Conservation (phyloP, 2,329 filamentous ascomycete genomes). For the Lachnellula hyalina region DNA sequence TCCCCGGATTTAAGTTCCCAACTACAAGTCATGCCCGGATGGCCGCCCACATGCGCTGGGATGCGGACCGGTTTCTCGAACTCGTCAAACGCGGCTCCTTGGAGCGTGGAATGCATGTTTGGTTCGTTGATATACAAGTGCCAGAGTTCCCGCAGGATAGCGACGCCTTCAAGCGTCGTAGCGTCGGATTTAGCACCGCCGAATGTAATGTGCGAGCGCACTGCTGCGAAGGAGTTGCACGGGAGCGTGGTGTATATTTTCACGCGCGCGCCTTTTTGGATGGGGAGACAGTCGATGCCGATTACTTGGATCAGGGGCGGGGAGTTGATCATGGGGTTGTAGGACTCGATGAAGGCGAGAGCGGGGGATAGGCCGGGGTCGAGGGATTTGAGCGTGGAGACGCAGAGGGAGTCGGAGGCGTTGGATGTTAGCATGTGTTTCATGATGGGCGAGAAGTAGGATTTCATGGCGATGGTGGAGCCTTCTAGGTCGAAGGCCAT, state of each 20-base stretch:
- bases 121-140: background rate
- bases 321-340: too few relatives aligned
- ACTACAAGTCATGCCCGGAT: background rate
- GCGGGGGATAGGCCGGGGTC: too few relatives aligned
- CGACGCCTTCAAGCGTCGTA: background rate
- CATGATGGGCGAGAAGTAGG: background rate
- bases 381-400: too few relatives aligned
- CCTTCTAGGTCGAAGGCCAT: background rate
- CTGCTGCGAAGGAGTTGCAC: background rate
- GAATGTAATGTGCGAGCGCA: background rate
- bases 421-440: background rate
- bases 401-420: background rate
- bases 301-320: background rate
- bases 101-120: background rate
- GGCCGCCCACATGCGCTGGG: background rate
- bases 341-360: too few relatives aligned
- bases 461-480: background rate
- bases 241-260: background rate
- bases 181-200: background rate
- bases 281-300: background rate
- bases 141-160: background rate
- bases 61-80: background rate
- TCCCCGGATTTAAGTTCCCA: background rate
- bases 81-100: background rate
- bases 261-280: background rate